Conservation (phyloP, 208 protist species). For the Crithidia fasciculata region DNA sequence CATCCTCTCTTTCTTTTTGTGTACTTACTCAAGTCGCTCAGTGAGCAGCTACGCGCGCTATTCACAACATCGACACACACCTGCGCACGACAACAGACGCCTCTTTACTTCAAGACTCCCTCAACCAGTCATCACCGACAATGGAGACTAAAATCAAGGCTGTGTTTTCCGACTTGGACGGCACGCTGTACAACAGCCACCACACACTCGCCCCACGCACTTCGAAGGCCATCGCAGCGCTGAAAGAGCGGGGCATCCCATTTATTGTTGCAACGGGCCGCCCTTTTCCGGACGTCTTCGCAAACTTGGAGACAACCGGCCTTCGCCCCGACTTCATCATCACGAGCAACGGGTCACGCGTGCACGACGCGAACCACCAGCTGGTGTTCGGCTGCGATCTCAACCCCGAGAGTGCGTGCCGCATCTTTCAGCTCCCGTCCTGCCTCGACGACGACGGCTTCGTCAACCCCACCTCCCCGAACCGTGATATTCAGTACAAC, state of each 20-base stretch:
- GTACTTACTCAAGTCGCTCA: too few species aligned
- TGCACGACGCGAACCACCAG: conserved; percentile 47
- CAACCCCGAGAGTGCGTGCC: conserved; percentile 36
- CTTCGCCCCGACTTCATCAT: conserved; percentile 69
- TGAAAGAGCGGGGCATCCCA: conserved; percentile 30
- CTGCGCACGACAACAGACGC: too few species aligned
- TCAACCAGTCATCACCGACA: too few species aligned
- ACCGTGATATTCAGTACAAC: conserved; percentile 44
- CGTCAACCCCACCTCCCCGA: background rate
- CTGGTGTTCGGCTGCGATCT: conserved; percentile 49
- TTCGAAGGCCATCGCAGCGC: conserved; percentile 28
- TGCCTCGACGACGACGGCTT: conserved; percentile 18
- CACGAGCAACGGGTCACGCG: conserved; percentile 73
- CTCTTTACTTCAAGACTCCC: too few species aligned
- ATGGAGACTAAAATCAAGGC: conserved; percentile 21
- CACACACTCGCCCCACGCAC: conserved; percentile 44
- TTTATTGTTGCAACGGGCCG: conserved; percentile 67
- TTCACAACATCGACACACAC: too few species aligned
- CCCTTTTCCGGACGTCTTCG: conserved; percentile 66
- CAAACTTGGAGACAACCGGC: conserved; percentile 41
- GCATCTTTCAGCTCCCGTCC: conserved; percentile 46
- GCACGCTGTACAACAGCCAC: conserved; percentile 54
- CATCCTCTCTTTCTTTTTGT: too few species aligned
- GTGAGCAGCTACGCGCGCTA: too few species aligned
- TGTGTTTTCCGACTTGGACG: conserved; percentile 62